A percentile compares a stretch with the other conserved stretches of the same genome.
Evolutionary conservation across 2,329 filamentous ascomycete species (phyloP).

Genomic region (Hypoxylon sp.): DNA sequence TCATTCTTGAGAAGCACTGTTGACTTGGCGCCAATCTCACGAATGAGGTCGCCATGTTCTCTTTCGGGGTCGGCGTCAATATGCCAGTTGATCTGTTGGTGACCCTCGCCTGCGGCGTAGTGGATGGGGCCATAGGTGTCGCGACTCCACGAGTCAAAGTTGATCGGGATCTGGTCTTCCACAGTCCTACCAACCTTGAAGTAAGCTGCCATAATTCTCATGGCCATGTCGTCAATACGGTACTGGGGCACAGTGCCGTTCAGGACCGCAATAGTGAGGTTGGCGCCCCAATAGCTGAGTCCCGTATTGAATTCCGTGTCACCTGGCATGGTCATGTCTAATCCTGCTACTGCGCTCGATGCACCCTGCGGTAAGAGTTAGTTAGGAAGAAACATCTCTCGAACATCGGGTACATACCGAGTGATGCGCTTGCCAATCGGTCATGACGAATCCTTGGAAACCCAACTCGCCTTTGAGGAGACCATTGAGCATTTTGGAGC

Average conservation of each 20-base stretch:
- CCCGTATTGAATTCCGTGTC: constrained; percentile 81
- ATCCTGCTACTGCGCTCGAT: constrained; percentile 71
- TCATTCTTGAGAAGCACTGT: constrained; percentile 91
- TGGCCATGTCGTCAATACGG: constrained; percentile 90
- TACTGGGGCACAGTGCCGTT: constrained; percentile 91
- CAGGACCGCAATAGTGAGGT: constrained; percentile 85
- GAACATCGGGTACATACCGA: too few relatives aligned
- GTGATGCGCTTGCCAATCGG: constrained; percentile 83
- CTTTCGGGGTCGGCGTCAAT: constrained; percentile 83
- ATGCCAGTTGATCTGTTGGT: constrained; percentile 77
- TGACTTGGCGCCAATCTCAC: constrained; percentile 79
- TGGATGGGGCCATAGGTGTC: constrained; percentile 79
- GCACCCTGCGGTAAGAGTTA: too few relatives aligned
- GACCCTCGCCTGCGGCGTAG: constrained; percentile 66
- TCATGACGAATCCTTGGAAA: constrained; percentile 82
- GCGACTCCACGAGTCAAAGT: constrained; percentile 87
- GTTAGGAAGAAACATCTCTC: too few relatives aligned
- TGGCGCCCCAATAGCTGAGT: constrained; percentile 81
- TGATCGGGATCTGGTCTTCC: constrained; percentile 62
- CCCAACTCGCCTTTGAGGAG: constrained; percentile 81
- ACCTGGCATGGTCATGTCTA: constrained; percentile 91
- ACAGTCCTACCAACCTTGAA: constrained; percentile 71
- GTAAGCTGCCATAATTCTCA: constrained; percentile 78
- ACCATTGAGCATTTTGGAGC: constrained; percentile 75
- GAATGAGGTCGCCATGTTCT: constrained; percentile 78